phyloP scores from a whole-genome alignment of 352 stramenopile genomes.

The Globisporangium heterothallicum region DNA sequence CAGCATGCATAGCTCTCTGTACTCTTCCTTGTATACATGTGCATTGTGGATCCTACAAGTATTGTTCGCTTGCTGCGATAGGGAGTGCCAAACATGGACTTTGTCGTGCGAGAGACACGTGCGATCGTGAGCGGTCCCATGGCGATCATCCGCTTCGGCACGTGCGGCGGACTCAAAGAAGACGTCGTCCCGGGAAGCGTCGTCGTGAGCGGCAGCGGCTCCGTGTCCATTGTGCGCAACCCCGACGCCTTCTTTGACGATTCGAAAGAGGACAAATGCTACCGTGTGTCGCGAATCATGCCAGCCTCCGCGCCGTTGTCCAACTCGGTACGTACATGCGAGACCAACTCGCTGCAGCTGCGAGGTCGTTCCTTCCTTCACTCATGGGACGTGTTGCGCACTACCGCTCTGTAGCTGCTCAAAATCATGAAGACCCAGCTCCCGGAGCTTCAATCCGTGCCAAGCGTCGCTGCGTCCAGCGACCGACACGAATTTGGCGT shows the following conservation, averaged over 20 bases:
- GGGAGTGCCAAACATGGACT: slow-evolving; percentile 71
- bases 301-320: slow-evolving; percentile 24
- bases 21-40: no score
- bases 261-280: slow-evolving; percentile 14
- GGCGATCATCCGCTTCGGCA: slow-evolving; percentile 58
- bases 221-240: slow-evolving; percentile 36
- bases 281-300: slow-evolving; percentile 33
- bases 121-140: slow-evolving; percentile 42
- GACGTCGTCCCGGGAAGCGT: slow-evolving; percentile 41
- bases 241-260: slow-evolving; percentile 47
- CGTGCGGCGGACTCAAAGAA: slow-evolving; percentile 37
- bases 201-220: slow-evolving; percentile 45
- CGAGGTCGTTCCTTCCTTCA: no score
- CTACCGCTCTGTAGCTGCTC: slow-evolving; percentile 18
- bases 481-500: slow-evolving; percentile 19
- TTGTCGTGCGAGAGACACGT: slow-evolving; percentile 58
- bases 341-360: neutral
- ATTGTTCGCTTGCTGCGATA: slow-evolving; percentile 2
- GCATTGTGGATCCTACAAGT: no score
- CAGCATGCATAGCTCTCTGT: neutral
- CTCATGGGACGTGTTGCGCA: neutral
- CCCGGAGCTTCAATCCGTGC: slow-evolving; percentile 14
- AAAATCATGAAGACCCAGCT: slow-evolving; percentile 22
- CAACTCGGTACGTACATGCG: slow-evolving; percentile 14
- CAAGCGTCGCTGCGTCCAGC: slow-evolving; percentile 10